These are phyloP conservation scores for Agrocybe pediades DNA, from an alignment of 768 basidiomycete species.

Conservation along the genomic window DNA sequence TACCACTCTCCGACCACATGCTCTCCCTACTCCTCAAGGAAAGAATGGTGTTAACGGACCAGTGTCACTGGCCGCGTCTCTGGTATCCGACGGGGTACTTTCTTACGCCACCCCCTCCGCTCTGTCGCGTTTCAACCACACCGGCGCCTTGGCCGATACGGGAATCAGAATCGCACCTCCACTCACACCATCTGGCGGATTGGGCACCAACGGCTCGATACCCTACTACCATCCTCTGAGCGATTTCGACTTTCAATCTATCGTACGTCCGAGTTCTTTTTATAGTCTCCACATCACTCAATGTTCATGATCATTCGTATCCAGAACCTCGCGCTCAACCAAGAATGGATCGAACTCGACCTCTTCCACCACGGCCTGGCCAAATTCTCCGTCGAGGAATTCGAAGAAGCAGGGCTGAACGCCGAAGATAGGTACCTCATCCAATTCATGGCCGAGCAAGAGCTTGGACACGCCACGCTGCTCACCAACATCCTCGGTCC, in stretches of 20 bases:
- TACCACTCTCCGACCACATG: too few species aligned
- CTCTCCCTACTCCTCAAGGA: too few species aligned
- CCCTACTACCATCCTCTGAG: conserved; percentile 23
- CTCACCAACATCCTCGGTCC: conserved; percentile 54
- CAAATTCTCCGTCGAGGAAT: conserved; percentile 55
- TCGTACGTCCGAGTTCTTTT: conserved; percentile 14
- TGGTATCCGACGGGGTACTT: too few species aligned
- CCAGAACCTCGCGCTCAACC: conserved; percentile 56
- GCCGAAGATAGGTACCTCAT: conserved; percentile 54
- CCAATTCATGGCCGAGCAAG: conserved; percentile 63
- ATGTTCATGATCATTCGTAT: not conserved
- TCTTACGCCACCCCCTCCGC: too few species aligned
- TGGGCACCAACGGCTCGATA: conserved; percentile 18
- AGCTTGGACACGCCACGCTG: conserved; percentile 60
- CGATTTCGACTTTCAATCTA: conserved; percentile 27
- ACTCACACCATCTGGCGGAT: conserved; percentile 18
- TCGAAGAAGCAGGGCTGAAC: conserved; percentile 52
- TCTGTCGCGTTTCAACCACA: too few species aligned
- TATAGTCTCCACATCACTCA: not conserved
- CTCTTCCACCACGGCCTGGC: conserved; percentile 59
- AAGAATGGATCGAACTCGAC: too few species aligned
- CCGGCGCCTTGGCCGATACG: too few species aligned
- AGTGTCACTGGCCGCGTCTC: too few species aligned
- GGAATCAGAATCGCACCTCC: not conserved
- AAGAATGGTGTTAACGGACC: too few species aligned